phyloP scores from a whole-genome alignment of 2,329 filamentous ascomycete genomes.

The Pezicula carpinea region DNA sequence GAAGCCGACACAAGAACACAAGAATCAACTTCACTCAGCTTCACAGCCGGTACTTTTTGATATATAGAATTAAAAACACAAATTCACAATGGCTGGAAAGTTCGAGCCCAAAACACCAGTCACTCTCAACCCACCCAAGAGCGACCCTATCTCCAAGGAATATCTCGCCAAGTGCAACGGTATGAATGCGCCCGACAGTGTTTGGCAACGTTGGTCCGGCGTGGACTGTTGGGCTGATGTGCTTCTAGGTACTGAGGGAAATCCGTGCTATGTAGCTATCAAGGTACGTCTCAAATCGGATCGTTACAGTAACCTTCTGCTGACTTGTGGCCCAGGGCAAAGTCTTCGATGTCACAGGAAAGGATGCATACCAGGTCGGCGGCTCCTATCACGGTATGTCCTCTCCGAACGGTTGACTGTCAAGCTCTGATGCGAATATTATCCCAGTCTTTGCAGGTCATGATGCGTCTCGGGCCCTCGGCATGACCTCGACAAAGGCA shows the following conservation, averaged over 20 bases:
- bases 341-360: constrained; percentile 90
- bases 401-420: neutral
- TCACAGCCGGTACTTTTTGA: too few species aligned
- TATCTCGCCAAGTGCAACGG: constrained; percentile 80
- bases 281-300: constrained; percentile 42
- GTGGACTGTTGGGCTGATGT: neutral
- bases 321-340: constrained; percentile 57
- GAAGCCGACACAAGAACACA: too few species aligned
- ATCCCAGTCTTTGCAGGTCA: constrained; percentile 85
- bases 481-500: constrained; percentile 76
- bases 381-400: constrained; percentile 77
- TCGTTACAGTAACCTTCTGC: neutral
- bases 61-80: neutral
- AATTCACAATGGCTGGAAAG: constrained; percentile 51
- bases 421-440: neutral
- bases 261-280: constrained; percentile 64
- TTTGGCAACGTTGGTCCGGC: constrained; percentile 6
- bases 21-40: too few species aligned
- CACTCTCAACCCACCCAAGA: constrained; percentile 75
- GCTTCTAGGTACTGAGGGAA: constrained; percentile 55
- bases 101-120: constrained; percentile 79
- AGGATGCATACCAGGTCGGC: constrained; percentile 77
- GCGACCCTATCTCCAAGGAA: constrained; percentile 77
- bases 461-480: constrained; percentile 89
- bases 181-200: constrained; percentile 49